These are phyloP conservation scores for Corinectria fuckeliana DNA, from an alignment of 2,329 filamentous ascomycete genomes.

Conservation along the genomic window DNA sequence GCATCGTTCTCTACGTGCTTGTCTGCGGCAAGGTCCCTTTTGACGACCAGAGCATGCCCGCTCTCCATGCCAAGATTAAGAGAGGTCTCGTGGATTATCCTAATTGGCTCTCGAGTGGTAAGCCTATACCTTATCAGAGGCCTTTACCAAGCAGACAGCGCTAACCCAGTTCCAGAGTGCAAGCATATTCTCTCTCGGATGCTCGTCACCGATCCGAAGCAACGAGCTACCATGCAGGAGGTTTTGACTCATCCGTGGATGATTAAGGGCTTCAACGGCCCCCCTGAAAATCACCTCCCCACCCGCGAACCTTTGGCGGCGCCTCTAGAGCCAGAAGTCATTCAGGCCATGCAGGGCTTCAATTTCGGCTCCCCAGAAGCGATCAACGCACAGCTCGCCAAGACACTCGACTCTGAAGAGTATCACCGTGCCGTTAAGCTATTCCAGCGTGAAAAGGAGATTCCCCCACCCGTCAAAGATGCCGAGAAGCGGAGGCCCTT, in stretches of 20 bases:
- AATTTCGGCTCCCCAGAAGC: slow-evolving; percentile 90
- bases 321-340: slow-evolving; percentile 81
- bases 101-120: slow-evolving; percentile 88
- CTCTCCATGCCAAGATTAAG: slow-evolving; percentile 98
- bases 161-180: slow-evolving; percentile 72
- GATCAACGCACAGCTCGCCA: slow-evolving; percentile 81
- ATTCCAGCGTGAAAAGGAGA: slow-evolving; percentile 70
- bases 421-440: slow-evolving; percentile 85
- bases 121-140: slow-evolving; percentile 38
- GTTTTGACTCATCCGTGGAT: slow-evolving; percentile 98
- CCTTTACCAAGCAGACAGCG: not conserved
- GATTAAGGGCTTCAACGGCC: slow-evolving; percentile 84
- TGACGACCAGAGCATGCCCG: slow-evolving; percentile 98
- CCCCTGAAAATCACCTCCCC: slow-evolving; percentile 90
- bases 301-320: slow-evolving; percentile 82
- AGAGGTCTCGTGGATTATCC: slow-evolving; percentile 96
- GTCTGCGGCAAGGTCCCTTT: slow-evolving; percentile 98
- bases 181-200: slow-evolving; percentile 91
- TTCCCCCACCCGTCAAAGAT: slow-evolving; percentile 62
- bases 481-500: slow-evolving; percentile 88
- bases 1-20: slow-evolving; percentile 94
- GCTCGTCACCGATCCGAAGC: slow-evolving; percentile 91
- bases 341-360: slow-evolving; percentile 96
- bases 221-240: slow-evolving; percentile 85
- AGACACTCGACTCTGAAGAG: slow-evolving; percentile 90